Conservation (phyloP, 2,329 filamentous ascomycete genomes). For the Scorias spongiosa region DNA sequence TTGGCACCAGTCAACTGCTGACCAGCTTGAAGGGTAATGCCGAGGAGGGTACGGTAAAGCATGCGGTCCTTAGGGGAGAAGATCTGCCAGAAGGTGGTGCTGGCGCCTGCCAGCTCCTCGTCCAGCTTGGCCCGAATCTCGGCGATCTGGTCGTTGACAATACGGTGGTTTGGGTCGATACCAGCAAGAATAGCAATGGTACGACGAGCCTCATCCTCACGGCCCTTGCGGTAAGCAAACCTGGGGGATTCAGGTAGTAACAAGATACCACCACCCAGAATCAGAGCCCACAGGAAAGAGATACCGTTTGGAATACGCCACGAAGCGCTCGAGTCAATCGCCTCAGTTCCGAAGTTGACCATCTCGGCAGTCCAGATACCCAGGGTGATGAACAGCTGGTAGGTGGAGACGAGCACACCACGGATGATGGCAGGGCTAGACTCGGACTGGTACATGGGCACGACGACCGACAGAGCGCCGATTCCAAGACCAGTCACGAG, state of each 20-base stretch:
- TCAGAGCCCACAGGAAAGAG: conserved; percentile 18
- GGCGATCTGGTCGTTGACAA: conserved; percentile 14
- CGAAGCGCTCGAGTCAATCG: conserved; percentile 7
- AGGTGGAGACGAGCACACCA: conserved; percentile 42
- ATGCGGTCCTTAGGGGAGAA: conserved; percentile 19
- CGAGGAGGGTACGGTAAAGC: conserved; percentile 42
- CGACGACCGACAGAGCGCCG: conserved; percentile 36
- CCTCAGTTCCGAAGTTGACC: conserved; percentile 15
- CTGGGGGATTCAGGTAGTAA: conserved; percentile 19
- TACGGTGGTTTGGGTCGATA: conserved; percentile 11
- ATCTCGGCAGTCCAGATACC: conserved; percentile 24
- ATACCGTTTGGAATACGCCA: conserved; percentile 20
- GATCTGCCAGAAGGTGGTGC: conserved; percentile 15
- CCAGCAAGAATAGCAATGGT: conserved; percentile 17
- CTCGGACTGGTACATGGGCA: conserved; percentile 54
- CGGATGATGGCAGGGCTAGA: conserved; percentile 47
- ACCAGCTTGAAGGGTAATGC: conserved; percentile 47
- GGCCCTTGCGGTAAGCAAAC: conserved; percentile 17
- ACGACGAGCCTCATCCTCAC: conserved; percentile 16
- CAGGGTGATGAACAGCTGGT: conserved; percentile 31
- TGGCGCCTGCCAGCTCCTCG: conserved; percentile 12
- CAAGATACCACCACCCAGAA: conserved; percentile 19
- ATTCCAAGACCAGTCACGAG: conserved; percentile 29
- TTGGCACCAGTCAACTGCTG: conserved; percentile 56
- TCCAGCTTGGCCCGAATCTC: conserved; percentile 19